Evolutionary conservation across 345 rosid genomes (phyloP).

Genomic region (Brassica juncea): DNA sequence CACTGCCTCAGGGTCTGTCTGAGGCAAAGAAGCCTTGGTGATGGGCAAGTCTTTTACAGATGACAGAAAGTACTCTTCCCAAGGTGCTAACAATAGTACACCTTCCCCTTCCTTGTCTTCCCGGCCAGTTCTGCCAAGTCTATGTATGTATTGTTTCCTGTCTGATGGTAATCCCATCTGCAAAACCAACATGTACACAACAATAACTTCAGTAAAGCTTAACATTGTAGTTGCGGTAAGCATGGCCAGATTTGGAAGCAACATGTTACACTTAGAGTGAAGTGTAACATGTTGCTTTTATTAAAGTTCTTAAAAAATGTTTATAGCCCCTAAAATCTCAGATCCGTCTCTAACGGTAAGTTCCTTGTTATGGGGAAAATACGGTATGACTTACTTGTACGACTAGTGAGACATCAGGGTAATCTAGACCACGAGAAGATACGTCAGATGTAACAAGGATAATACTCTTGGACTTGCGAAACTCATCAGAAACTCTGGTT

Average conservation of each 20-base stretch:
- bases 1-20: conserved; percentile 63
- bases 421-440: conserved; percentile 98
- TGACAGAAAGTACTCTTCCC: conserved; percentile 88
- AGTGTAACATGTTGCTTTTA: too few species aligned
- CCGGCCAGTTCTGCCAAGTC: conserved; percentile 96
- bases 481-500: conserved; percentile 90
- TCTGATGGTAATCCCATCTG: conserved; percentile 92
- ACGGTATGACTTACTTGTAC: conserved; percentile 61
- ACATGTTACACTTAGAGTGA: too few species aligned
- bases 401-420: conserved; percentile 96
- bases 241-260: too few species aligned
- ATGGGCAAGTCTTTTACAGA: conserved; percentile 81
- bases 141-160: conserved; percentile 87
- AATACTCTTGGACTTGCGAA: conserved; percentile 83
- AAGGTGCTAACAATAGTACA: conserved; percentile 73
- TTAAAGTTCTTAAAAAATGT: too few species aligned
- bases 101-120: conserved; percentile 97
- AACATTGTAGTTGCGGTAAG: neutral
- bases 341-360: neutral
- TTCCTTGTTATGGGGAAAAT: neutral
- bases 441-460: conserved; percentile 97
- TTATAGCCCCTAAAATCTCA: too few species aligned
- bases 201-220: neutral
- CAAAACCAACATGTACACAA: conserved; percentile 5
- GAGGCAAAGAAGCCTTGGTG: conserved; percentile 59